Evolutionary conservation across 2,329 filamentous ascomycete genomes (phyloP).

Genomic region (Penicillium carneum): DNA sequence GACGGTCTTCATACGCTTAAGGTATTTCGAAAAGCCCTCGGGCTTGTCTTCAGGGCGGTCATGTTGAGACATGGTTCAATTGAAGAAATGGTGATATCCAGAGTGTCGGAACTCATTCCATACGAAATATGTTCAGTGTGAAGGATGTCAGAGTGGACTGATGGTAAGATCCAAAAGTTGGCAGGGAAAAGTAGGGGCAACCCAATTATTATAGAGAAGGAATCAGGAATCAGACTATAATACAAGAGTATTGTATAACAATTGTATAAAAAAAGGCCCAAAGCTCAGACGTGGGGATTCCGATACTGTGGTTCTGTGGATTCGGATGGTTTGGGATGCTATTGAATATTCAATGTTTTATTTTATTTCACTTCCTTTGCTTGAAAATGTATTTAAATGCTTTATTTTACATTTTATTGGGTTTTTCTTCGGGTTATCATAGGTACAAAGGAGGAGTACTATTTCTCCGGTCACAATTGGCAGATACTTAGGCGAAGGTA

Average conservation of each 20-base stretch:
- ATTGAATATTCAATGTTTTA: neutral
- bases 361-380: neutral
- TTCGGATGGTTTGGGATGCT: neutral
- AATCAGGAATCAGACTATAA: slow-evolving; percentile 1
- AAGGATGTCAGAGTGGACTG: neutral
- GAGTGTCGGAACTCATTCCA: slow-evolving; percentile 27
- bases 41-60: slow-evolving; percentile 33
- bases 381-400: neutral
- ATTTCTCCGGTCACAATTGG: neutral
- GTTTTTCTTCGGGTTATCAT: neutral
- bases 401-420: neutral
- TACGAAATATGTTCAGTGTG: neutral
- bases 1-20: slow-evolving; percentile 51
- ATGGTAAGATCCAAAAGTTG: slow-evolving; percentile 11
- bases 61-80: slow-evolving; percentile 39
- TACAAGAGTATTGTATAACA: slow-evolving; percentile 6
- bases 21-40: slow-evolving; percentile 50
- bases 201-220: slow-evolving; percentile 9
- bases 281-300: slow-evolving; percentile 16
- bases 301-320: slow-evolving; percentile 13
- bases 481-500: neutral
- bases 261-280: neutral
- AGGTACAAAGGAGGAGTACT: neutral
- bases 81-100: slow-evolving; percentile 22
- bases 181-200: slow-evolving; percentile 5